Evolutionary conservation across 2,329 filamentous ascomycete genomes (phyloP).

Genomic region (Fusarium compactum): DNA sequence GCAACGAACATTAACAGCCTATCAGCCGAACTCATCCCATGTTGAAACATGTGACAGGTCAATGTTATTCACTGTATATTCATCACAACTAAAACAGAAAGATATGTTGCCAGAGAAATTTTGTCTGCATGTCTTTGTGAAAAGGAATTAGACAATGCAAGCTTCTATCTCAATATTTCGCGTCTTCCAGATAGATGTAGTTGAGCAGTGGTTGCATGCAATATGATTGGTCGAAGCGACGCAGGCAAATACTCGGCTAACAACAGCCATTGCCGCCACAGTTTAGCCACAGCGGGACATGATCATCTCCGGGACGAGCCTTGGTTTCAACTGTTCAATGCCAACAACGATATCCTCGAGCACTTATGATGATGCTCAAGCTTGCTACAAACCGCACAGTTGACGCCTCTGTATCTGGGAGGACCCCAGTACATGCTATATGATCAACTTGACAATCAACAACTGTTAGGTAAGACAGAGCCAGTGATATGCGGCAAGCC

Average conservation of each 20-base stretch:
- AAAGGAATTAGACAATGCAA: neutral
- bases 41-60: neutral
- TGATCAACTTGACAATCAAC: conserved; percentile 15
- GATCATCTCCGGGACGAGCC: conserved; percentile 39
- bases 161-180: too few relatives aligned
- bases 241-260: conserved; percentile 47
- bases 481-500: conserved; percentile 35
- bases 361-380: conserved; percentile 22
- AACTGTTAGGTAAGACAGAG: conserved; percentile 8
- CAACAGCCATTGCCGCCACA: conserved; percentile 31
- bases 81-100: neutral
- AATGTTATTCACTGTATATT: neutral
- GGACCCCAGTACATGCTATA: neutral
- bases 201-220: neutral
- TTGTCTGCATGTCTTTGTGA: neutral
- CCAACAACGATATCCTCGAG: conserved; percentile 41
- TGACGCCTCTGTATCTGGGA: conserved; percentile 12
- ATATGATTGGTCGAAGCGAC: neutral
- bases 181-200: neutral
- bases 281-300: conserved; percentile 48
- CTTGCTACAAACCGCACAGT: conserved; percentile 29
- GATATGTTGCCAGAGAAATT: neutral
- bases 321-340: conserved; percentile 44
- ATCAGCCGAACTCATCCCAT: neutral
- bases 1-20: neutral